phyloP scores from a whole-genome alignment of 768 basidiomycete genomes.

The Dioszegia aurantiaca region DNA sequence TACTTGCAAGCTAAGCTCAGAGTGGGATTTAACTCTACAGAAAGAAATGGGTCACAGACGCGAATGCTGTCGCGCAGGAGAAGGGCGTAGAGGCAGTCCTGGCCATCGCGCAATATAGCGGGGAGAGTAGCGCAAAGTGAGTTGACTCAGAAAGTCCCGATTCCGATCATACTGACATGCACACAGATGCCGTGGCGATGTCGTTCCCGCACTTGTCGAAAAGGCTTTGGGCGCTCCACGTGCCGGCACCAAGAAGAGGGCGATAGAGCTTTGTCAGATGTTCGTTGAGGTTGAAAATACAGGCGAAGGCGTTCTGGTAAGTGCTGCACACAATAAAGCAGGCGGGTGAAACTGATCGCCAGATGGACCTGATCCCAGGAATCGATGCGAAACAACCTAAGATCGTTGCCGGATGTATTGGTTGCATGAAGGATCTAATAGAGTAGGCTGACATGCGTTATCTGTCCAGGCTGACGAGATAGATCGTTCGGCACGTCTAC shows the following conservation, averaged over 20 bases:
- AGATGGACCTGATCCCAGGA: conserved; percentile 80
- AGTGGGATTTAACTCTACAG: conserved; percentile 17
- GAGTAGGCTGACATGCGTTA: conserved; percentile 58
- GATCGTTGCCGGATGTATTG: conserved; percentile 73
- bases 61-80: conserved; percentile 97
- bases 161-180: background rate
- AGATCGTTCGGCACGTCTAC: conserved; percentile 80
- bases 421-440: conserved; percentile 76
- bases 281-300: conserved; percentile 92
- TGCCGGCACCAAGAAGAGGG: conserved; percentile 83
- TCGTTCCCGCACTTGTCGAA: conserved; percentile 89
- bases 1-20: background rate
- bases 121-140: conserved; percentile 71
- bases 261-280: conserved; percentile 77
- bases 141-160: conserved; percentile 11
- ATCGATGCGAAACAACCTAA: conserved; percentile 92
- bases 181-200: conserved; percentile 49
- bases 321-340: conserved; percentile 50
- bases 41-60: conserved; percentile 81
- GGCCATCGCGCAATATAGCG: conserved; percentile 82
- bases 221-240: conserved; percentile 90
- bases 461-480: background rate
- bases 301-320: conserved; percentile 80
- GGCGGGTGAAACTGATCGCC: background rate
- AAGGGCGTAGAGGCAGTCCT: conserved; percentile 89